phyloP scores from a whole-genome alignment of 306 rosid species.

The Quillaja saponaria region DNA sequence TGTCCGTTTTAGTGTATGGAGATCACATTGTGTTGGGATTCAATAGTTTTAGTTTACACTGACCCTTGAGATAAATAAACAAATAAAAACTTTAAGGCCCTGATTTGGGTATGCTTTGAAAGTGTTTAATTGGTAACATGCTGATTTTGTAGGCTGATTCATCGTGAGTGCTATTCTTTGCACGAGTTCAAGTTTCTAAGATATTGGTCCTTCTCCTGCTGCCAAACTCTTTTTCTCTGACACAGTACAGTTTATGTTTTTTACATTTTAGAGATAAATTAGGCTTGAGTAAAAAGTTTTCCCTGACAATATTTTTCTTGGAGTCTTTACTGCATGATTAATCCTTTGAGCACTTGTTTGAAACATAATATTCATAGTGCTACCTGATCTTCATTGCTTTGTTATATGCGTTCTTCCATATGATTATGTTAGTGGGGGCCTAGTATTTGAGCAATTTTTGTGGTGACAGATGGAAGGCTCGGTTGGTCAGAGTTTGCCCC shows the following conservation, averaged over 20 bases:
- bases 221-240: constrained; percentile 2
- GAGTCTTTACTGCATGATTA: too few species aligned
- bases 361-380: too few species aligned
- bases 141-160: too few species aligned
- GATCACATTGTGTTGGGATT: neutral
- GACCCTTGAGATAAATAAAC: neutral
- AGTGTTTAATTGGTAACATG: too few species aligned
- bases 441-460: neutral
- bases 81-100: neutral
- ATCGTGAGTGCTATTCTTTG: constrained; percentile 10
- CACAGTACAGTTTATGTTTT: too few species aligned
- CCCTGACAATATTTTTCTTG: too few species aligned
- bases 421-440: too few species aligned
- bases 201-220: constrained; percentile 23
- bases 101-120: constrained; percentile 4
- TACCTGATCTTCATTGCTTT: neutral
- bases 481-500: constrained; percentile 87
- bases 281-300: too few species aligned
- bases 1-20: neutral
- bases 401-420: constrained; percentile 6
- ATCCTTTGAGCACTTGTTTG: too few species aligned
- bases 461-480: constrained; percentile 74
- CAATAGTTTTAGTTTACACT: neutral
- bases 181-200: neutral
- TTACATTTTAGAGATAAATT: too few species aligned